Evolutionary conservation across 345 rosid genomes (phyloP).

Genomic region (Linum trigynum): DNA sequence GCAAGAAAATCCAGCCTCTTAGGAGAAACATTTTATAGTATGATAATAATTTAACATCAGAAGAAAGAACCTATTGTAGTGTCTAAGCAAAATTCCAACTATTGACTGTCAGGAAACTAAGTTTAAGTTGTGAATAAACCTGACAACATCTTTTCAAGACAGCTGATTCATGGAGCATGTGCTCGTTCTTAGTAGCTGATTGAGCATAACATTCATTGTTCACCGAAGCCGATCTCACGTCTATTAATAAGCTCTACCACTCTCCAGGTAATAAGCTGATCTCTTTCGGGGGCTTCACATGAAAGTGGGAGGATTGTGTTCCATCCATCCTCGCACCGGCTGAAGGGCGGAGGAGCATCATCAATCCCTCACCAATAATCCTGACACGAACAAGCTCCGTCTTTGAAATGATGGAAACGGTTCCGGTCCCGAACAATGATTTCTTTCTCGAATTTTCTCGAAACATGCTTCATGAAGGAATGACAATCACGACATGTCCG

Average conservation of each 20-base stretch:
- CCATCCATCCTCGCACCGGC: too few species aligned
- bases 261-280: too few species aligned
- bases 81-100: too few species aligned
- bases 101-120: background rate
- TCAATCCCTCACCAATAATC: conserved; percentile 27
- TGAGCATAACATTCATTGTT: conserved; percentile 79
- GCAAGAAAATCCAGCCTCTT: conserved; percentile 97
- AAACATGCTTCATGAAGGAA: conserved; percentile 37
- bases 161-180: conserved; percentile 65
- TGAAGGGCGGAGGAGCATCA: too few species aligned
- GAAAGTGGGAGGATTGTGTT: too few species aligned
- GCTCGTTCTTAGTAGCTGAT: conserved; percentile 45
- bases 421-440: conserved; percentile 35
- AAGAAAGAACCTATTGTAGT: background rate
- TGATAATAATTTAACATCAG: background rate
- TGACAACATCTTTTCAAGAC: conserved; percentile 84
- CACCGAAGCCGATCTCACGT: conserved; percentile 89
- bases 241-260: too few species aligned
- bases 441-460: conserved; percentile 20
- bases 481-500: conserved; percentile 39
- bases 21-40: conserved; percentile 2
- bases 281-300: too few species aligned
- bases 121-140: conserved; percentile 33
- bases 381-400: conserved; percentile 34
- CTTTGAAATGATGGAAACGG: conserved; percentile 40